Evolutionary conservation across 306 rosid species (phyloP).

Genomic region (Prunus persica): Prunus_persica_NCBIv2 NC_034015.1:21209501-21210000

Average conservation of each 20-base stretch:
- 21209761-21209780: neutral
- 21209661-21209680: constrained; percentile 16
- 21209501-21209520: constrained; percentile 54
- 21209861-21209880: constrained; percentile 10
- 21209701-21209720: constrained; percentile 10
- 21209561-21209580: constrained; percentile 13
- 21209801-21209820: constrained; percentile 19
- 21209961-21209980: neutral
- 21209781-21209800: constrained; percentile 5
- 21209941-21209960: constrained; percentile 11
- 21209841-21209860: constrained; percentile 36
- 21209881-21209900: constrained; percentile 1
- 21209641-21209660: constrained; percentile 5
- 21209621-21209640: constrained; percentile 2
- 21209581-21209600: constrained; percentile 13
- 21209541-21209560: constrained; percentile 27
- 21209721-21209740: neutral
- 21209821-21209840: constrained; percentile 41
- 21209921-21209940: neutral
- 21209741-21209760: no score
- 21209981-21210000: neutral
- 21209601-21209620: constrained; percentile 22
- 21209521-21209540: constrained; percentile 57
- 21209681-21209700: constrained; percentile 10
- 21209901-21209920: neutral